phyloP scores from a whole-genome alignment of 768 basidiomycete genomes.

The Boletus rufocinnamomeus region DNA sequence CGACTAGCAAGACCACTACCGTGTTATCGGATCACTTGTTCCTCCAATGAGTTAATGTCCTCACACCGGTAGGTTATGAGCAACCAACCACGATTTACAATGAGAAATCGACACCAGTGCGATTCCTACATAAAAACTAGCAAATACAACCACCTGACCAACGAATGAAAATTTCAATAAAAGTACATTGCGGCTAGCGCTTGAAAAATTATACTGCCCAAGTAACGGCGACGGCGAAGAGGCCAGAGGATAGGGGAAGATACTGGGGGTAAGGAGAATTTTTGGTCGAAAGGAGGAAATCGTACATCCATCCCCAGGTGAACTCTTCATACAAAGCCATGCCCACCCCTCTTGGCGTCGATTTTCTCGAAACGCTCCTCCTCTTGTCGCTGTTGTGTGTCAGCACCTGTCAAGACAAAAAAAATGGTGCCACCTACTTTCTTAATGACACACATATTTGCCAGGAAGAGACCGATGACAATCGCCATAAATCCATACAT shows the following conservation, averaged over 20 bases:
- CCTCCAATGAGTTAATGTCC: not conserved
- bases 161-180: not conserved
- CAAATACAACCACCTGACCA: constrained; percentile 2
- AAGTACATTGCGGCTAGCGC: constrained; percentile 6
- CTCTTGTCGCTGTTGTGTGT: constrained; percentile 62
- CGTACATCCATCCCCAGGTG: not conserved
- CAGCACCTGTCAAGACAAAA: not conserved
- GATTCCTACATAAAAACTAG: not conserved
- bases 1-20: not conserved
- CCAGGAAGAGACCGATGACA: constrained; percentile 70
- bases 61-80: not conserved
- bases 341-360: constrained; percentile 84
- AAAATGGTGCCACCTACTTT: constrained; percentile 44
- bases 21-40: not conserved
- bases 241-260: not conserved
- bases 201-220: not conserved
- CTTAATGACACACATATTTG: constrained; percentile 85
- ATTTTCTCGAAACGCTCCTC: constrained; percentile 86
- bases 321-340: constrained; percentile 71
- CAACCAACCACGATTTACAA: not conserved
- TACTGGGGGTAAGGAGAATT: not conserved
- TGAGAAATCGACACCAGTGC: not conserved
- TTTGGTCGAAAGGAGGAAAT: not conserved
- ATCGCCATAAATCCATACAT: constrained; percentile 86
- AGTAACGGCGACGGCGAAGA: not conserved